Percentiles rank a stretch among this genome's conserved stretches.
These are phyloP conservation scores for Nematocida ausubeli DNA, from an alignment of 371 early-diverging fungal species.

Conservation along the genomic window DNA sequence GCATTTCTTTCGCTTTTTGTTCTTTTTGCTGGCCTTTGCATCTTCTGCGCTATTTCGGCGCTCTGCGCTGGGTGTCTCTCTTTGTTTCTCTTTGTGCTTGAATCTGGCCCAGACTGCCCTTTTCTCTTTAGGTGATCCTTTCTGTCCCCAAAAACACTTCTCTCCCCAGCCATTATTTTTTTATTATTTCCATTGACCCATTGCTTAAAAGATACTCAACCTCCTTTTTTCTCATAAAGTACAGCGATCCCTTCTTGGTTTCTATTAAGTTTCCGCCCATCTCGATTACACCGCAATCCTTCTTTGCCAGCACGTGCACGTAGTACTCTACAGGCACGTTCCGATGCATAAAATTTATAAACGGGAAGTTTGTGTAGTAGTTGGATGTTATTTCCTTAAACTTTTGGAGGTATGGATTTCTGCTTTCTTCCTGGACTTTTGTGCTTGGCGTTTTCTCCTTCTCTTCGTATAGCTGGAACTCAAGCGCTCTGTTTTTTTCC, in stretches of 20 bases:
- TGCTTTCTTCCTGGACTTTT: neutral
- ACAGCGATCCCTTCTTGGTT: slow-evolving; percentile 42
- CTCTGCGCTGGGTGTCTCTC: too few species aligned
- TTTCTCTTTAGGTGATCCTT: neutral
- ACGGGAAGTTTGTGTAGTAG: slow-evolving; percentile 16
- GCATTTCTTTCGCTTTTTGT: neutral
- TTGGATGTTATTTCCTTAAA: slow-evolving; percentile 27
- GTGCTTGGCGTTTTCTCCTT: neutral
- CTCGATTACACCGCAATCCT: slow-evolving; percentile 43
- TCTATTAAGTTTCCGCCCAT: slow-evolving; percentile 45
- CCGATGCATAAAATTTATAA: slow-evolving; percentile 16
- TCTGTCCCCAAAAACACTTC: too few species aligned
- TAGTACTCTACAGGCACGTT: slow-evolving; percentile 38
- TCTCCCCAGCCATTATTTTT: neutral
- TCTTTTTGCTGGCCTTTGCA: neutral
- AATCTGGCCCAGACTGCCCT: neutral
- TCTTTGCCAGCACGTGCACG: slow-evolving; percentile 23
- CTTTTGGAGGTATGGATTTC: neutral
- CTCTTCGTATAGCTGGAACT: neutral
- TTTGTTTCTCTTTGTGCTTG: too few species aligned
- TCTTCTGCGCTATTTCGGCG: too few species aligned
- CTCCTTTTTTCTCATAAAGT: slow-evolving; percentile 47
- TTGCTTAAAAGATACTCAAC: slow-evolving; percentile 12
- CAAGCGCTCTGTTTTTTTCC: slow-evolving; percentile 6
- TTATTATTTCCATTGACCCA: slow-evolving; percentile 26